Percentiles rank a stretch among this genome's conserved stretches.
Evolutionary conservation across 768 basidiomycete genomes (phyloP).

Genomic region (Leccinum longicurvipes): DNA sequence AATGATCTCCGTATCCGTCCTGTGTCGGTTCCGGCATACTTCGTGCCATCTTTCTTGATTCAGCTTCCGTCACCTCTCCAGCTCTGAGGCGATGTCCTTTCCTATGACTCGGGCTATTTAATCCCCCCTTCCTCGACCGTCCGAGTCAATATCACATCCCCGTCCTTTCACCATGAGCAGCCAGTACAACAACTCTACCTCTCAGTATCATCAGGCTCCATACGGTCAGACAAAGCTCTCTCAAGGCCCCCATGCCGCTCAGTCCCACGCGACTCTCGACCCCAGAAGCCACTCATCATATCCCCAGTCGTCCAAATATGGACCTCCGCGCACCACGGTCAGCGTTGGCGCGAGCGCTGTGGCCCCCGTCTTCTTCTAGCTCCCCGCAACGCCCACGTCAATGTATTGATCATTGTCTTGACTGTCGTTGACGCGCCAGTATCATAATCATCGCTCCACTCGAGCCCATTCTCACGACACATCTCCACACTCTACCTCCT

Average conservation of each 20-base stretch:
- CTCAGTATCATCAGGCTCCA: constrained; percentile 11
- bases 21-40: constrained; percentile 31
- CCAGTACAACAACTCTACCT: constrained; percentile 21
- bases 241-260: constrained; percentile 11
- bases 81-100: constrained; percentile 26
- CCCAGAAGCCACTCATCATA: constrained; percentile 17
- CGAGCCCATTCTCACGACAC: neutral
- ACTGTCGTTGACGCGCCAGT: constrained; percentile 2
- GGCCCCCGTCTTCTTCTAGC: constrained; percentile 61
- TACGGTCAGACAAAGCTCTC: constrained; percentile 23
- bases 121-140: constrained; percentile 9
- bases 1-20: constrained; percentile 22
- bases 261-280: constrained; percentile 22
- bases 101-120: constrained; percentile 26
- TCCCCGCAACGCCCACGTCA: neutral
- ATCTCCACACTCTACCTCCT: constrained; percentile 2
- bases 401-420: neutral
- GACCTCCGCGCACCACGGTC: constrained; percentile 35
- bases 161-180: constrained; percentile 21
- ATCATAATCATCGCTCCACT: neutral
- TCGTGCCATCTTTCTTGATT: constrained; percentile 20
- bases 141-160: neutral
- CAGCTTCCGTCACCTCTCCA: constrained; percentile 15
- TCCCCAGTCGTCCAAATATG: constrained; percentile 24
- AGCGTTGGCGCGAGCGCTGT: constrained; percentile 48